phyloP scores from a whole-genome alignment of 768 basidiomycete genomes.

The Lentinus brumalis region DNA sequence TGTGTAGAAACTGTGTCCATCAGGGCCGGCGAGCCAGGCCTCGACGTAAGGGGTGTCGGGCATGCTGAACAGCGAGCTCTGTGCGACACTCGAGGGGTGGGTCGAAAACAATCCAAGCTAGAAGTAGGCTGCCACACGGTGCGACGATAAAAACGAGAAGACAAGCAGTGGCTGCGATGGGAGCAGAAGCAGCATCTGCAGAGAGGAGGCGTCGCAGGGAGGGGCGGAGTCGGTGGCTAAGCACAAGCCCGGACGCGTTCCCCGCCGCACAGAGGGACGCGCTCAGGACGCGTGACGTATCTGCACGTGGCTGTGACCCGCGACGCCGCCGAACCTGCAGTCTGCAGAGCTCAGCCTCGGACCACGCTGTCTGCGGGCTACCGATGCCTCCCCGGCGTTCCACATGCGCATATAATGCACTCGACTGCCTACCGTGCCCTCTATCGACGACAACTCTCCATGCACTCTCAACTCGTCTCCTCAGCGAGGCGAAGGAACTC shows the following conservation, averaged over 20 bases:
- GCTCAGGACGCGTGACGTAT: conserved; percentile 47
- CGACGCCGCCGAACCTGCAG: too few species aligned
- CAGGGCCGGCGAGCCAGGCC: conserved; percentile 62
- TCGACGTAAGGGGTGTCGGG: conserved; percentile 31
- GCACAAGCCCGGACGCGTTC: conserved; percentile 82
- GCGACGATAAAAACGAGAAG: too few species aligned
- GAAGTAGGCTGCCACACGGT: too few species aligned
- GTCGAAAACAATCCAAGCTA: too few species aligned
- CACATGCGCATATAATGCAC: conserved; percentile 2
- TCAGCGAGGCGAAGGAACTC: not conserved
- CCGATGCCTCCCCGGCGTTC: not conserved
- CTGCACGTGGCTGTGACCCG: conserved; percentile 48
- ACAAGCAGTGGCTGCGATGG: too few species aligned
- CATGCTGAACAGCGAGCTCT: not conserved
- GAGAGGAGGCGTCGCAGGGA: not conserved
- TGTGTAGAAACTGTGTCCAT: conserved; percentile 63
- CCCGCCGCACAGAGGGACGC: conserved; percentile 68
- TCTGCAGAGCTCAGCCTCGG: not conserved
- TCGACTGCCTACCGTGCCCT: not conserved
- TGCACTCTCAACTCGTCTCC: conserved; percentile 7
- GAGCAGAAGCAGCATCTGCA: not conserved
- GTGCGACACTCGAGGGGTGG: too few species aligned
- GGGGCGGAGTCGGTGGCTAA: not conserved
- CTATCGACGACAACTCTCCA: not conserved
- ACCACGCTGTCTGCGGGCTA: conserved; percentile 48